Evolutionary conservation across 257 asterid genomes (phyloP).

Genomic region (Solanum raphanifolium): DNA sequence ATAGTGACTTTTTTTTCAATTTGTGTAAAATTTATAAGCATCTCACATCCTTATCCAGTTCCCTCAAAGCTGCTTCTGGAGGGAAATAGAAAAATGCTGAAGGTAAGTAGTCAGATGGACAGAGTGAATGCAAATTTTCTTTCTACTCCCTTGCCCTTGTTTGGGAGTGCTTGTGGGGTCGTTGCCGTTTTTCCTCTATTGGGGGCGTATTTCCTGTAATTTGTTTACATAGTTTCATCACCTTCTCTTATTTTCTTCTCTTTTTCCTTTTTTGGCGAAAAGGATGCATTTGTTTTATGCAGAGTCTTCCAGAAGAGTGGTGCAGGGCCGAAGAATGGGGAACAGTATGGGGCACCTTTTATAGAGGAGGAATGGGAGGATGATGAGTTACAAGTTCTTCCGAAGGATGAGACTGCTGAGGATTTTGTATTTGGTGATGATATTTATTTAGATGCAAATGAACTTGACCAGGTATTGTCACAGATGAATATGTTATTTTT

Average conservation of each 20-base stretch:
- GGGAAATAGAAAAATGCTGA: neutral
- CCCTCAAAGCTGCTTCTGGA: neutral
- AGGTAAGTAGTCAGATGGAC: neutral
- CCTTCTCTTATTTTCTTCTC: neutral
- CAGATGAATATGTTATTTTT: neutral
- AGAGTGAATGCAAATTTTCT: neutral
- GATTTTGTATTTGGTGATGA: slow-evolving; percentile 49
- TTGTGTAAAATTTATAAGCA: neutral
- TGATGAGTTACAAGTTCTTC: slow-evolving; percentile 37
- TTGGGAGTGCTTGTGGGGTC: neutral
- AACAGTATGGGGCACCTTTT: slow-evolving; percentile 90
- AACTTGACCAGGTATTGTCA: slow-evolving; percentile 59
- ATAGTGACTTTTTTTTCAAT: neutral
- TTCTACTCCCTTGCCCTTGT: neutral
- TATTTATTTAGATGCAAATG: slow-evolving; percentile 52
- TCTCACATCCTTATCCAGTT: neutral
- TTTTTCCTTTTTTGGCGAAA: slow-evolving; percentile 17
- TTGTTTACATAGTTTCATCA: neutral
- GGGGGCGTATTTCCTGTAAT: neutral
- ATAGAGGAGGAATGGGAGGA: slow-evolving; percentile 89
- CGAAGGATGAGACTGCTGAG: slow-evolving; percentile 43
- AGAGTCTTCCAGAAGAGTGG: slow-evolving; percentile 98
- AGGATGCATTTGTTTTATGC: slow-evolving; percentile 80
- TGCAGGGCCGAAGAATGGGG: slow-evolving; percentile 94
- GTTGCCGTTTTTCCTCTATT: neutral